Evolutionary conservation across 1,284 basidiomycete species (phyloP).

Genomic region (Fistulina hepatica): DNA sequence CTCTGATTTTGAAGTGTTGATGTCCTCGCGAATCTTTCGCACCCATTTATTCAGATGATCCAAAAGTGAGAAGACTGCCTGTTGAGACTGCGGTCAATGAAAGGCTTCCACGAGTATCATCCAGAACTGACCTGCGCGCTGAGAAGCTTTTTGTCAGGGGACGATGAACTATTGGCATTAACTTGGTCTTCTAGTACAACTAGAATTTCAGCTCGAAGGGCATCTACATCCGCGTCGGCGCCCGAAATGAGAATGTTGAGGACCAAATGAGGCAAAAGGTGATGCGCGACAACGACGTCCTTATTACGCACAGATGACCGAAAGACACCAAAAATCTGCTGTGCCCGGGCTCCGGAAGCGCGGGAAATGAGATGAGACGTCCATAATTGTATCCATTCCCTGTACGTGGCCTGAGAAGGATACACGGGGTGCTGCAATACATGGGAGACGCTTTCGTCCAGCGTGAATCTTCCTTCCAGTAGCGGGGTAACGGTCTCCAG

Average conservation of each 20-base stretch:
- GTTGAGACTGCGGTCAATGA: constrained; percentile 1
- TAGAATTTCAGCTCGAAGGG: constrained; percentile 71
- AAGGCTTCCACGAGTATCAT: neutral
- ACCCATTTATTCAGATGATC: constrained; percentile 95
- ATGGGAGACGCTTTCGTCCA: constrained; percentile 27
- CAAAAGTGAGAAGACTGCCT: constrained; percentile 91
- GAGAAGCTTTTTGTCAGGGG: constrained; percentile 69
- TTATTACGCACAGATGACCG: constrained; percentile 74
- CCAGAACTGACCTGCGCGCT: constrained; percentile 70
- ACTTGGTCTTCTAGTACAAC: constrained; percentile 86
- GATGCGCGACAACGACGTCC: constrained; percentile 85
- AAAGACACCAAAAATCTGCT: constrained; percentile 72
- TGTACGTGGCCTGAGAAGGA: constrained; percentile 64
- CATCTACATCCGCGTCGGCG: constrained; percentile 44
- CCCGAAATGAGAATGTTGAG: constrained; percentile 81
- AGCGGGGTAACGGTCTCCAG: constrained; percentile 84
- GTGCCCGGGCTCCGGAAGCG: constrained; percentile 46
- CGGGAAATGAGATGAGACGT: constrained; percentile 73
- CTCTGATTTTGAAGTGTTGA: constrained; percentile 34
- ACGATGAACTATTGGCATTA: constrained; percentile 42
- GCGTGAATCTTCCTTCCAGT: constrained; percentile 63
- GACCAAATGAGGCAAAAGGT: constrained; percentile 87
- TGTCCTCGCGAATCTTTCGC: constrained; percentile 51
- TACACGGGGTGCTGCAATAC: constrained; percentile 72
- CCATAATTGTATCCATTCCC: constrained; percentile 96